A percentile compares a stretch with the other conserved stretches of the same genome.
Evolutionary conservation across 768 basidiomycete genomes (phyloP).

Genomic region (Daedalea quercina): DNA sequence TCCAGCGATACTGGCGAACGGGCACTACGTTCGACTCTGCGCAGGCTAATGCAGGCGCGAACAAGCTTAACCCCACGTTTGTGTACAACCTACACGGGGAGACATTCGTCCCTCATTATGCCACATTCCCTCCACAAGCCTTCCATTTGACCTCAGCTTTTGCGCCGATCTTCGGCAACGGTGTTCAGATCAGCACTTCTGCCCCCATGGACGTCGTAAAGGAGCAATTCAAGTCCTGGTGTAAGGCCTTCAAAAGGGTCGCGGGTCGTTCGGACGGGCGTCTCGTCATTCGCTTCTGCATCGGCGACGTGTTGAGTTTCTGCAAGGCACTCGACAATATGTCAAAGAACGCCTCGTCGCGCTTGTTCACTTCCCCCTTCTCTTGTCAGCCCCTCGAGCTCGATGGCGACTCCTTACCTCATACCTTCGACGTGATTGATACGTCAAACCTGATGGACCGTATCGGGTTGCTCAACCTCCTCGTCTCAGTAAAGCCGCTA

Average conservation of each 20-base stretch:
- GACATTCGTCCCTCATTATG: constrained; percentile 37
- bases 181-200: constrained; percentile 7
- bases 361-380: constrained; percentile 19
- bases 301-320: constrained; percentile 6
- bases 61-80: constrained; percentile 40
- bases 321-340: constrained; percentile 32
- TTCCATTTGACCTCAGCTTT: constrained; percentile 35
- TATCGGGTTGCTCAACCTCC: constrained; percentile 39
- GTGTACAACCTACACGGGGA: constrained; percentile 32
- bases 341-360: constrained; percentile 16
- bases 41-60: constrained; percentile 16
- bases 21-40: constrained; percentile 29
- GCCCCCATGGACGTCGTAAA: constrained; percentile 21
- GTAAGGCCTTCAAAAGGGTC: constrained; percentile 17
- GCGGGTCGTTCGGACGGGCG: constrained; percentile 11
- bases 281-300: constrained; percentile 22
- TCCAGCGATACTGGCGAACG: constrained; percentile 33
- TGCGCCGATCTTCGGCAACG: not conserved
- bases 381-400: constrained; percentile 27
- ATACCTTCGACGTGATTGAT: constrained; percentile 38
- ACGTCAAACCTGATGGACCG: constrained; percentile 45
- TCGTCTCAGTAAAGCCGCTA: constrained; percentile 32
- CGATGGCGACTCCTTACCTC: constrained; percentile 25
- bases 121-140: constrained; percentile 32
- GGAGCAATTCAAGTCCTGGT: constrained; percentile 32